Percentiles rank a stretch among this genome's conserved stretches.
These are phyloP conservation scores for Xylaria scruposa DNA, from an alignment of 495 filamentous ascomycete species.

Conservation along the genomic window DNA sequence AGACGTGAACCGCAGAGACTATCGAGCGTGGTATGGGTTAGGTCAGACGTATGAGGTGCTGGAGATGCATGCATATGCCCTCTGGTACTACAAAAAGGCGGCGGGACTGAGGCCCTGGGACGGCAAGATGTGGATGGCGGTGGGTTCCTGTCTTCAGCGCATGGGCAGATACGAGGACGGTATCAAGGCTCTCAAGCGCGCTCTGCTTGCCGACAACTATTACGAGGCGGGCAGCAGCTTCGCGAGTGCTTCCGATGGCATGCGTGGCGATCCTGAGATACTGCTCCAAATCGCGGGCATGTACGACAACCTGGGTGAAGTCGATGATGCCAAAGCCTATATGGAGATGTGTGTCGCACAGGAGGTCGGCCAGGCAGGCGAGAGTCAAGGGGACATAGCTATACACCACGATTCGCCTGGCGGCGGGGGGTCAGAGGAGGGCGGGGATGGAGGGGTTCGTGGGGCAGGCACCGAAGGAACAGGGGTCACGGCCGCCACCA, in stretches of 20 bases:
- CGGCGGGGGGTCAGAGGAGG: constrained; percentile 60
- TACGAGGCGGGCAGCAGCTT: constrained; percentile 66
- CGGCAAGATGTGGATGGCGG: constrained; percentile 98
- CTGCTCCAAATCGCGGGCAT: constrained; percentile 88
- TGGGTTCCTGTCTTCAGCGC: constrained; percentile 87
- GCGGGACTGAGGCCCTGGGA: constrained; percentile 90
- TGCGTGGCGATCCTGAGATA: constrained; percentile 87
- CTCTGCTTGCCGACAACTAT: constrained; percentile 81
- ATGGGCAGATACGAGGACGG: constrained; percentile 83
- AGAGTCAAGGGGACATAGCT: constrained; percentile 56
- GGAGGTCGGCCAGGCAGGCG: constrained; percentile 66
- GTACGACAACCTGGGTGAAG: constrained; percentile 78
- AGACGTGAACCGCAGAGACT: constrained; percentile 95
- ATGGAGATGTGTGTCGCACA: constrained; percentile 96
- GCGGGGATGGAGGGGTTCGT: constrained; percentile 49
- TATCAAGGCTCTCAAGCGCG: constrained; percentile 93
- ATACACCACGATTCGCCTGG: constrained; percentile 56
- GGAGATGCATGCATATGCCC: constrained; percentile 95
- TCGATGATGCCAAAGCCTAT: constrained; percentile 81
- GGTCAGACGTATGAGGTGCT: constrained; percentile 97
- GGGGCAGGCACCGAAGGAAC: constrained; percentile 60
- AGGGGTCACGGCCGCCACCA: constrained; percentile 86
- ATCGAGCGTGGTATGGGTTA: constrained; percentile 97
- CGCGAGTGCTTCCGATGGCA: constrained; percentile 38
- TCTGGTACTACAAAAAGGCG: constrained; percentile 97